Percentiles rank a stretch among this genome's conserved stretches.
Conservation (phyloP, 75 land plant genomes). For the Sequoiadendron giganteum region DNA sequence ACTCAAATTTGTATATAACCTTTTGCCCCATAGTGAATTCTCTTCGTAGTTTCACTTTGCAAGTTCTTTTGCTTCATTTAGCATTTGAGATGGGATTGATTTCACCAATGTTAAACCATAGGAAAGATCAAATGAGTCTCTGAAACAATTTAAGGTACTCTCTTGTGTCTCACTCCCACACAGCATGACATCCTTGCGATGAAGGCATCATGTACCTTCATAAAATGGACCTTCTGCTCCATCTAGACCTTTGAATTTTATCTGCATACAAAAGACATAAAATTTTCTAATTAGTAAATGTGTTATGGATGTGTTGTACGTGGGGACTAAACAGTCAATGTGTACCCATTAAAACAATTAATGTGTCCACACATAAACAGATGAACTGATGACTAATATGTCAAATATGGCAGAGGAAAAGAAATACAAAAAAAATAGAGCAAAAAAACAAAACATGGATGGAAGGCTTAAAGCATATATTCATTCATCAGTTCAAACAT, state of each 20-base stretch:
- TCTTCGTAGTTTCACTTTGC: constrained; percentile 35
- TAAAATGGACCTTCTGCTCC: constrained; percentile 5
- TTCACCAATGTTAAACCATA: too few species aligned
- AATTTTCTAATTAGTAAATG: neutral
- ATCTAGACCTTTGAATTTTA: constrained; percentile 1
- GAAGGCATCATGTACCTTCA: constrained; percentile 24
- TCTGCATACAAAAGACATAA: neutral
- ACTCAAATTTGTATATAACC: constrained; percentile 19
- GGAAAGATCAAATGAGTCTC: too few species aligned
- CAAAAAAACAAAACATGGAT: too few species aligned
- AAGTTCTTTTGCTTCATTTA: constrained; percentile 23
- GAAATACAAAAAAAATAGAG: too few species aligned
- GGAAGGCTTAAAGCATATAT: too few species aligned
- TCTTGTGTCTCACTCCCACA: neutral
- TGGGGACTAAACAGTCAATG: too few species aligned
- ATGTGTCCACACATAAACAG: too few species aligned
- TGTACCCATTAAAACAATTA: too few species aligned
- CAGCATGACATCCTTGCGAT: constrained; percentile 10
- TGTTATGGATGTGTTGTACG: neutral
- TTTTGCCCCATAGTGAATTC: constrained; percentile 45
- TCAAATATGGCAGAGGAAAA: too few species aligned
- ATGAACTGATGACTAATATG: too few species aligned
- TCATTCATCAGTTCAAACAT: too few species aligned
- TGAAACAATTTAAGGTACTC: neutral
- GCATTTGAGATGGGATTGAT: neutral